Conservation (phyloP, 805 yeast genomes). For the Hanseniaspora lindneri region DNA sequence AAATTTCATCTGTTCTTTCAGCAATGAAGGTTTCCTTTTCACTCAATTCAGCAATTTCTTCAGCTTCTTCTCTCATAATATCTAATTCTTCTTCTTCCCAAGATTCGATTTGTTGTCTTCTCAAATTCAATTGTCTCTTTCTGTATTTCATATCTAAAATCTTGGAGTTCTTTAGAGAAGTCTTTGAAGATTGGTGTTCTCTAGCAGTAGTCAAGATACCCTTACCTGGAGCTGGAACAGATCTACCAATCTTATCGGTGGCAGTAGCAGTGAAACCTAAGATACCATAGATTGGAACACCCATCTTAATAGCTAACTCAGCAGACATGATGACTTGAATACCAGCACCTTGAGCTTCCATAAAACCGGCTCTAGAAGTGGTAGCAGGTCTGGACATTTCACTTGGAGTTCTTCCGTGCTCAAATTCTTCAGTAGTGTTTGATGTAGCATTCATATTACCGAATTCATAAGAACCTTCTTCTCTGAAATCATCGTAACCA, state of each 20-base stretch:
- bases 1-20: slow-evolving; percentile 80
- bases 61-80: slow-evolving; percentile 59
- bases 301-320: slow-evolving; percentile 88
- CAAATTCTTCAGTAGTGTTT: slow-evolving; percentile 74
- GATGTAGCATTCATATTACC: slow-evolving; percentile 99
- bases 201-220: slow-evolving; percentile 98
- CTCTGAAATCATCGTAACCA: slow-evolving; percentile 99
- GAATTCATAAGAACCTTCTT: slow-evolving; percentile 95
- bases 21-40: slow-evolving; percentile 50
- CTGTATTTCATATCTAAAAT: slow-evolving; percentile 86
- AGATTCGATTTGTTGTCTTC: slow-evolving; percentile 61
- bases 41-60: slow-evolving; percentile 34
- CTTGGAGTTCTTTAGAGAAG: slow-evolving; percentile 60
- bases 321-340: slow-evolving; percentile 94
- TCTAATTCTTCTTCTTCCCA: slow-evolving; percentile 81
- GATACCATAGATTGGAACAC: slow-evolving; percentile 96
- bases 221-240: slow-evolving; percentile 99
- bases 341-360: slow-evolving; percentile 99
- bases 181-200: slow-evolving; percentile 56
- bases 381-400: slow-evolving; percentile 99
- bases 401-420: slow-evolving; percentile 91
- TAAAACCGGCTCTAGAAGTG: slow-evolving; percentile 90
- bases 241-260: slow-evolving; percentile 95
- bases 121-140: slow-evolving; percentile 72
- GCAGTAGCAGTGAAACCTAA: slow-evolving; percentile 94